Evolutionary conservation across 208 protist genomes (phyloP), one percentile per base, ranked within the genome.

Genomic region (Ichthyophonus hoferi): DNA sequence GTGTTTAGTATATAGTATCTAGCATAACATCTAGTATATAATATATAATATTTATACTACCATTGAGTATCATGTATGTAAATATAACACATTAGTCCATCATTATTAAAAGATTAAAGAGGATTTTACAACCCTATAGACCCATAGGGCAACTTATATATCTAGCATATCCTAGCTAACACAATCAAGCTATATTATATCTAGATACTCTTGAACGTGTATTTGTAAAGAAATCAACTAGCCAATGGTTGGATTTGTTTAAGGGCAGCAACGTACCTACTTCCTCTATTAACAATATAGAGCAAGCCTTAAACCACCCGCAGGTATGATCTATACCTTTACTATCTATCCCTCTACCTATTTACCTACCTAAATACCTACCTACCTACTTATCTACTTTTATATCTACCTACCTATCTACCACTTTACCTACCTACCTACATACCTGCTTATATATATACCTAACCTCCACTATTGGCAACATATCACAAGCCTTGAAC

Each of bases 201-300:
- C 14, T 24, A 67, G 50, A 24, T 24, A 67, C 50, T n/a, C 50
- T 67, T 7, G 7, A 7, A 7, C 24, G 14, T 67, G 50, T 67
- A 24, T 67, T 67, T 67, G 24, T 7, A 7, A 67, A 24, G 14
- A 67, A 67, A 24, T n/a, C 50, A 24, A 67, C 50, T 24, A 67
- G 50, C 24, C 12, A 87, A 12, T 87, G 83, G 83, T 35, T 87
- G 40, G 50, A 58, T 34, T 7, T 79, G 50, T 40, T 87, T n/a
- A 2, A 78, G 42, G 31, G 33, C 83, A 78, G 24, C 24, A 87
- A n/a, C 41, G 58, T 87, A 77, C 40, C n/a, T 37, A 42, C 33
- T 85, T 14, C 17, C 39, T 42, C 83, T 39, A 87, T 87, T 17
- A 87, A 87, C 42, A 87, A 31, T 40, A 31, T 87, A 31, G 83